These are phyloP conservation scores for Aspergillus arachidicola DNA, from an alignment of 2,329 filamentous ascomycete genomes.

Conservation along the genomic window DNA sequence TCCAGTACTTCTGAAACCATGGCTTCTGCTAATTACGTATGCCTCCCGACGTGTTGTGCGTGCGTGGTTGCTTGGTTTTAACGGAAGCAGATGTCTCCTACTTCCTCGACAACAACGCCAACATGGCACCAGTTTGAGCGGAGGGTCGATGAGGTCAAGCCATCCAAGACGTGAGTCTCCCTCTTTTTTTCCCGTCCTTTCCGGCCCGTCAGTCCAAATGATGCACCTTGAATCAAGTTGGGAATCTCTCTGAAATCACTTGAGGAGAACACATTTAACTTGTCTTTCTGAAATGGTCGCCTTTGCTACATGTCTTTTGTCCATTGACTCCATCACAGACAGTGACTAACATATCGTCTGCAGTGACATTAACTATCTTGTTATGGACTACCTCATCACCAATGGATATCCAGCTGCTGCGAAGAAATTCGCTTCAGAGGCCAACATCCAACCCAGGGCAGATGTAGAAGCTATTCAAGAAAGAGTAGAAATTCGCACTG, in stretches of 20 bases:
- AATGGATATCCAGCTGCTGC: constrained; percentile 94
- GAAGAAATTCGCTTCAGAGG: constrained; percentile 89
- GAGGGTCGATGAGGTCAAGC: constrained; percentile 80
- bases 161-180: constrained; percentile 80
- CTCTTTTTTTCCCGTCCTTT: constrained; percentile 9
- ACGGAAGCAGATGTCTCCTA: constrained; percentile 65
- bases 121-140: constrained; percentile 74
- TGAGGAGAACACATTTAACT: constrained; percentile 88
- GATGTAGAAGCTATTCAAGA: constrained; percentile 73
- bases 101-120: constrained; percentile 71
- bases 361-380: constrained; percentile 92
- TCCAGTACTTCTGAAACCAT: constrained; percentile 31
- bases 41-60: constrained; percentile 37
- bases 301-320: constrained; percentile 21
- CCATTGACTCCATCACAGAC: constrained; percentile 11
- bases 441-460: constrained; percentile 76
- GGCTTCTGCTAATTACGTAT: constrained; percentile 47
- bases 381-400: constrained; percentile 95
- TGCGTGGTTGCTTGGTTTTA: constrained; percentile 37
- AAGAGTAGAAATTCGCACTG: constrained; percentile 79
- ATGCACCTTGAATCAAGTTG: constrained; percentile 84
- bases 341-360: constrained; percentile 31
- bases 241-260: constrained; percentile 99
- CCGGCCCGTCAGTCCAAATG: constrained; percentile 62
- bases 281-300: constrained; percentile 66